Base-by-base conservation (phyloP, 2,329 filamentous ascomycete genomes). In the Scedosporium boydii region DNA sequence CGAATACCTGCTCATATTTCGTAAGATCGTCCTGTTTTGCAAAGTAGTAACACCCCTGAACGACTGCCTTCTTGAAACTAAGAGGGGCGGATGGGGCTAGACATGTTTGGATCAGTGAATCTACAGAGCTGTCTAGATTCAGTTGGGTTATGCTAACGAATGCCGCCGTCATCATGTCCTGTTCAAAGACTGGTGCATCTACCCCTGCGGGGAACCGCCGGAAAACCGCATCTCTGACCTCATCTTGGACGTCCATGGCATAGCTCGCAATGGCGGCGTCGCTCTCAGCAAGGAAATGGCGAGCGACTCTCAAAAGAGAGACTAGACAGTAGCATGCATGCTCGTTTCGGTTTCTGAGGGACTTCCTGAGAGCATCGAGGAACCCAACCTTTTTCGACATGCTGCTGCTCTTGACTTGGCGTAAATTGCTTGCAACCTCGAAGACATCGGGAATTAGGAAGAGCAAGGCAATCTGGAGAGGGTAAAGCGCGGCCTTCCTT, bases 391-490 rank as follows among this genome's bases (percentile, higher is more conserved):
- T 88, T 72, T 89, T 89, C 16, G 81, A 77, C 71, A 88, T 82
- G 67, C 82, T 80, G 62, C 79, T 78, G 66, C 81, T 83, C 70
- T 87, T 88, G 34, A 80, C 80, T 65, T 88, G 85, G 63, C 85
- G 80, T 70, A 89, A 77, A 70, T 87, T 87, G 71, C 85, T 87
- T 27, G 86, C 86, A 41, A 88, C 84, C 71, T 88, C 85, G 66
- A 89, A 89, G 5, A 89, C 83, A 66, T 89, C 87, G 3, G 87
- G 87, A 7, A 88, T 74, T 7, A 89, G 76, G 63, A 89, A 81
- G 9, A 89, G 73, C 4, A 89, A 73, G 12, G 82, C 79, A 2
- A 80, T 85, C 69, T 89, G 87, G 60, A 89, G 76, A 16, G 86
- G 85, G 67, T 82, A 86, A 21, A 88, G 74, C 38, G 83, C 74